phyloP scores from a whole-genome alignment of 345 rosid genomes.

The Microcos paniculata region DNA sequence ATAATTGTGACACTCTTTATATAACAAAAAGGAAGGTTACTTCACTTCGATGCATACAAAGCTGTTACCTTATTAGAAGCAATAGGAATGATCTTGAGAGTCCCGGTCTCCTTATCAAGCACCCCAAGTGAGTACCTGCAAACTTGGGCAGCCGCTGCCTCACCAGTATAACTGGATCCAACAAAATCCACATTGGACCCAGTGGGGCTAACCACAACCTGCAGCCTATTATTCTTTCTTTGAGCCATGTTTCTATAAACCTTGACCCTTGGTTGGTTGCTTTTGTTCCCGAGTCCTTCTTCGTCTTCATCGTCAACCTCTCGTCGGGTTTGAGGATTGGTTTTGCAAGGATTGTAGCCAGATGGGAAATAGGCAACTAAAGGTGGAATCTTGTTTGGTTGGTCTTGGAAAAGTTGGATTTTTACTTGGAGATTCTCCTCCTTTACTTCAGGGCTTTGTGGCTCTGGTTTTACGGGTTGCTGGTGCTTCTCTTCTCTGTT shows the following conservation, averaged over 20 bases:
- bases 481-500: not conserved
- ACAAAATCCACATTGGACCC: constrained; percentile 64
- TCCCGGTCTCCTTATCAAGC: constrained; percentile 60
- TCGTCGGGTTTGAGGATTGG: not conserved
- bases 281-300: not conserved
- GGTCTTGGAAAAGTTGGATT: constrained; percentile 39
- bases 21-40: not conserved
- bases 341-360: constrained; percentile 48
- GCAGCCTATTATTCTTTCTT: constrained; percentile 43
- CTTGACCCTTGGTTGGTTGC: constrained; percentile 29
- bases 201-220: constrained; percentile 71
- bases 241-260: constrained; percentile 46
- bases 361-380: constrained; percentile 78
- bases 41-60: not conserved
- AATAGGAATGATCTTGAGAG: constrained; percentile 67
- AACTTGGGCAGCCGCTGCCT: constrained; percentile 58
- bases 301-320: not conserved
- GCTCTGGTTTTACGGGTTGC: not conserved
- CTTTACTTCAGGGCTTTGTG: not conserved
- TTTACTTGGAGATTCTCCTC: constrained; percentile 26
- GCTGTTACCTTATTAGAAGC: constrained; percentile 68
- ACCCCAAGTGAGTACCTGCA: constrained; percentile 66
- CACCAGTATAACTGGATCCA: constrained; percentile 66
- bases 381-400: constrained; percentile 50
- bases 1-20: not conserved